Conservation (phyloP, 2,329 filamentous ascomycete species). For the Ophiosphaerella herpotricha region DNA sequence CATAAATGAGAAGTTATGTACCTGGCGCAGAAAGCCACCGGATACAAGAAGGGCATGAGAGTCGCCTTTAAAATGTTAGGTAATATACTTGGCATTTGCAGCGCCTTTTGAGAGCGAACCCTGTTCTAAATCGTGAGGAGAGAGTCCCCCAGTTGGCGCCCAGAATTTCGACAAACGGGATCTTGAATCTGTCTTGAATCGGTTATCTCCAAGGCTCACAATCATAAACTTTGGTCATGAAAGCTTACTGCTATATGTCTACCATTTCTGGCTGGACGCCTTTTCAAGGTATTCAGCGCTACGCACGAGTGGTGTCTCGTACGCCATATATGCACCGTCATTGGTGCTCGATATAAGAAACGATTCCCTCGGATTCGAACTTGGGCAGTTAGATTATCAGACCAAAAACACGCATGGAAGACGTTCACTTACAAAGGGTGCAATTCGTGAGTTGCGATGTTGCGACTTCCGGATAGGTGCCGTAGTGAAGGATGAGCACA, state of each 20-base stretch:
- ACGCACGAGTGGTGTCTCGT: constrained; percentile 15
- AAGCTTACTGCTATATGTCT: constrained; percentile 46
- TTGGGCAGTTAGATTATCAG: background rate
- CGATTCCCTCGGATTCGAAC: background rate
- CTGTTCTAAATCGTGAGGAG: constrained; percentile 57
- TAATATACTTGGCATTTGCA: background rate
- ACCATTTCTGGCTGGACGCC: constrained; percentile 11
- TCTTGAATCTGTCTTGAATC: constrained; percentile 57
- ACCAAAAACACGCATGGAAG: background rate
- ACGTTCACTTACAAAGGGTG: background rate
- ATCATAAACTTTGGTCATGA: no score
- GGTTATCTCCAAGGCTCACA: background rate
- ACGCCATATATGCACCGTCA: constrained; percentile 33
- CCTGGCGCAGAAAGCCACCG: constrained; percentile 53
- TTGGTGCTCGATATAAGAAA: constrained; percentile 17
- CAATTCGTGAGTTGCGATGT: constrained; percentile 7
- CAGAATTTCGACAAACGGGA: constrained; percentile 75
- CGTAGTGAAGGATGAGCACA: constrained; percentile 22
- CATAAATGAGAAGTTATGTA: constrained; percentile 13
- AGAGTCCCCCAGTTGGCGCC: constrained; percentile 74
- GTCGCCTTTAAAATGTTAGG: constrained; percentile 32
- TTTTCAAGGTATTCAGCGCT: constrained; percentile 11
- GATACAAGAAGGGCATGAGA: constrained; percentile 52
- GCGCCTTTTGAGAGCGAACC: constrained; percentile 11
- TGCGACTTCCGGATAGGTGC: constrained; percentile 9